These are phyloP conservation scores for Metschnikowia rubicola DNA, from an alignment of 805 yeast genomes.

Conservation along the genomic window DNA sequence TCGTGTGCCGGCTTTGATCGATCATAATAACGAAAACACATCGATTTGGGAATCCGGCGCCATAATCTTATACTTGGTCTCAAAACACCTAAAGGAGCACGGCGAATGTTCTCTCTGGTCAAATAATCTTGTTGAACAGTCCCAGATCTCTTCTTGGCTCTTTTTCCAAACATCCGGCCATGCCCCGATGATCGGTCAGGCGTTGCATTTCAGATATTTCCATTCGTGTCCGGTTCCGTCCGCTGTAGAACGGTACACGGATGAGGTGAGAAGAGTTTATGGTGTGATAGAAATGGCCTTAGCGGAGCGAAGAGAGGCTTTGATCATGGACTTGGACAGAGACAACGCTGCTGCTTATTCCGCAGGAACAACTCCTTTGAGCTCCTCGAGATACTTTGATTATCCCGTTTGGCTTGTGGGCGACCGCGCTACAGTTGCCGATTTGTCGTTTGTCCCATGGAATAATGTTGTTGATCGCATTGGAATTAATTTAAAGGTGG, in stretches of 20 bases:
- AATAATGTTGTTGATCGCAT: constrained; percentile 91
- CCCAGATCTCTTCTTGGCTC: constrained; percentile 83
- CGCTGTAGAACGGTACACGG: constrained; percentile 87
- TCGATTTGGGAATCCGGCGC: constrained; percentile 96
- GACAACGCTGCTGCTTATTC: constrained; percentile 86
- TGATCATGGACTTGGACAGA: constrained; percentile 82
- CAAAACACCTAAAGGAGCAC: constrained; percentile 57
- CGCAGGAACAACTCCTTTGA: constrained; percentile 82
- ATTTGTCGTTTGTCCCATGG: constrained; percentile 93
- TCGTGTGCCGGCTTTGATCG: constrained; percentile 90
- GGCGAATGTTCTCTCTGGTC: constrained; percentile 79
- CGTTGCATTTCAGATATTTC: constrained; percentile 88
- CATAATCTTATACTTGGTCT: constrained; percentile 76
- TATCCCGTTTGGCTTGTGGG: constrained; percentile 96
- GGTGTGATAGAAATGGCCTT: constrained; percentile 94
- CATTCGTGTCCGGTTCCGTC: constrained; percentile 82
- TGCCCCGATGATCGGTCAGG: constrained; percentile 98
- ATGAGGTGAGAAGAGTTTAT: constrained; percentile 88
- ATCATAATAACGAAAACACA: constrained; percentile 75
- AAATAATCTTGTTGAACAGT: constrained; percentile 70
- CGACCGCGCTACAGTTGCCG: constrained; percentile 77
- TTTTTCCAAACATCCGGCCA: constrained; percentile 96
- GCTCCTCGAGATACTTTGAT: constrained; percentile 83
- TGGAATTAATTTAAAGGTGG: constrained; percentile 81
- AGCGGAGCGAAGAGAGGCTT: constrained; percentile 86